These are phyloP conservation scores for Nothophaeocryptopus gaeumannii DNA, from an alignment of 2,329 filamentous ascomycete species.

Conservation along the genomic window DNA sequence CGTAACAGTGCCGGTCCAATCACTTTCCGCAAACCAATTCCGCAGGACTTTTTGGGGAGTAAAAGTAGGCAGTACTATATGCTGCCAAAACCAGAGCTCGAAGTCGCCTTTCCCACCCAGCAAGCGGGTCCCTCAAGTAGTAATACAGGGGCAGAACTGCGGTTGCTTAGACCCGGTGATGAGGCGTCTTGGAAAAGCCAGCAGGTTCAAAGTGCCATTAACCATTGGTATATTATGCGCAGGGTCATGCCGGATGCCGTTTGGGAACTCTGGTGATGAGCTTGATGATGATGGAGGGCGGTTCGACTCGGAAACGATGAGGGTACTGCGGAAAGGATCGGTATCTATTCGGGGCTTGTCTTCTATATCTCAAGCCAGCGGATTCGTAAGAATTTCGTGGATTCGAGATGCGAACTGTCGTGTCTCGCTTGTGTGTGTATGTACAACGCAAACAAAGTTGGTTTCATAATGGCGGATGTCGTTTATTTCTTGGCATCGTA, in stretches of 20 bases:
- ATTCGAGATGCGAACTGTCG: neutral
- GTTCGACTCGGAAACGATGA: too few species aligned
- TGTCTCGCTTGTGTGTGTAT: neutral
- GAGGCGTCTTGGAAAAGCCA: slow-evolving; percentile 65
- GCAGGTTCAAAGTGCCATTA: slow-evolving; percentile 72
- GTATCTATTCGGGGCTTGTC: neutral
- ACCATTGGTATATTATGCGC: slow-evolving; percentile 92
- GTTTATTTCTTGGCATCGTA: neutral
- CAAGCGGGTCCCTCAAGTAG: slow-evolving; percentile 23
- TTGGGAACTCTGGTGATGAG: slow-evolving; percentile 78
- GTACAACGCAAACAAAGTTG: slow-evolving; percentile 14
- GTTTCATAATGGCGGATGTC: neutral
- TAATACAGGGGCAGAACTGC: slow-evolving; percentile 45
- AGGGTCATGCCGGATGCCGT: slow-evolving; percentile 70
- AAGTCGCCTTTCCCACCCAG: slow-evolving; percentile 37
- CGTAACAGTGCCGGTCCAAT: slow-evolving; percentile 56
- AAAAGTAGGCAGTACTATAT: slow-evolving; percentile 68
- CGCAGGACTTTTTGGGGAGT: slow-evolving; percentile 55
- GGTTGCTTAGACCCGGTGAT: slow-evolving; percentile 60
- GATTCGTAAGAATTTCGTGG: neutral
- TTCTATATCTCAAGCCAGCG: neutral
- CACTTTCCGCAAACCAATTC: slow-evolving; percentile 4
- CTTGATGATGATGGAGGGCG: neutral
- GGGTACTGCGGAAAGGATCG: neutral
- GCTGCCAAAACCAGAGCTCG: slow-evolving; percentile 68